Base-by-base conservation (phyloP, 768 basidiomycete species). In the Tricholoma matsutake region DNA sequence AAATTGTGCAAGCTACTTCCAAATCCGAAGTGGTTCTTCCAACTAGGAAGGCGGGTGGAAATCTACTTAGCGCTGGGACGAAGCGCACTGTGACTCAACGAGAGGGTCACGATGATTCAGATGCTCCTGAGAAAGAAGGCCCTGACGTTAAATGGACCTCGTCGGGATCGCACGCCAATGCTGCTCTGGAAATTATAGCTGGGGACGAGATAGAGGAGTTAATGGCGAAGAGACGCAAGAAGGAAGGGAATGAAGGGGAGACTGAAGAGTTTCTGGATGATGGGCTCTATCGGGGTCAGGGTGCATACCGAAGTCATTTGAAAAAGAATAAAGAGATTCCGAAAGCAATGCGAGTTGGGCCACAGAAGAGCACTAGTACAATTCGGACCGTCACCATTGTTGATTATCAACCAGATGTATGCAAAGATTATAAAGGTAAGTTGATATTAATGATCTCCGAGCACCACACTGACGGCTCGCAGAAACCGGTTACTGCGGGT, bases 401-500 rank as follows among this genome's bases (percentile, higher is more conserved):
- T 51, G 96, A 99, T 79, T 99, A 98, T 75, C 96, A 99, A 73
- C 96, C 96, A 2, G 96, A 98, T 69, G 96, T 99, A 16, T 99
- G 96, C 77, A 99, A 99, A 75, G 96, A 98, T 75, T 99, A 99
- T 76, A 98, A 97, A 86, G 94, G 94, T 93, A 63, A 59, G 88
- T 81, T 61, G 14, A 16, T 39, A 39, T 37, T 14, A 37, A 37
- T 62, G 28, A 28, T 47, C 51, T 52, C 59, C 28, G 58, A 54
- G 52, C 56, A 51, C 9, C 22, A 32, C 13, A 60, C 56, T 54
- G 56, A 63, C 54, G 68, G 16, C 63, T 54, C 61, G 35, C 69
- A 96, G 96, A 98, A 79, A 99, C 97, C 56, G 97, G 97, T 0
- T 99, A 93, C 72, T 99, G 97, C 75, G 97, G 97, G 20, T 99